A percentile compares a stretch with the other conserved stretches of the same genome.
Evolutionary conservation across 768 basidiomycete genomes (phyloP).

Genomic region (Polyporus arcularius): DNA sequence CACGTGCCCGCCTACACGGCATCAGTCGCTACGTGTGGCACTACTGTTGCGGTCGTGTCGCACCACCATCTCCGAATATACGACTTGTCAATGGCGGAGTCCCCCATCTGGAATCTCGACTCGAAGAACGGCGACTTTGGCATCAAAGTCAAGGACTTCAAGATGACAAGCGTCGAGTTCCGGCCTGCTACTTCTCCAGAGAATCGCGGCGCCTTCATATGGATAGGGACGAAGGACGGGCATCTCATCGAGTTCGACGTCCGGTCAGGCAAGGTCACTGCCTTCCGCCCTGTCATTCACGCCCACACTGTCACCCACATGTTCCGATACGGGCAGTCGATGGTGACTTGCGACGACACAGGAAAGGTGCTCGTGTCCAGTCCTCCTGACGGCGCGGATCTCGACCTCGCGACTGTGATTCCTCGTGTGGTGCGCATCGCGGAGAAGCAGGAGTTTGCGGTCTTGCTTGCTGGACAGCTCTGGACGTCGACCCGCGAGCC

Average conservation of each 20-base stretch:
- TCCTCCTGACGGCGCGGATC: slow-evolving; percentile 35
- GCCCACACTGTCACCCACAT: slow-evolving; percentile 68
- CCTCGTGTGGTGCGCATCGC: slow-evolving; percentile 67
- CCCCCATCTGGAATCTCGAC: slow-evolving; percentile 53
- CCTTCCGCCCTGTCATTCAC: slow-evolving; percentile 64
- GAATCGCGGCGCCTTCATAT: slow-evolving; percentile 65
- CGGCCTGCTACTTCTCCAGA: slow-evolving; percentile 47
- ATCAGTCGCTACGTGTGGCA: slow-evolving; percentile 56
- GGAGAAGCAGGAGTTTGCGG: slow-evolving; percentile 82
- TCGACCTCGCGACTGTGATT: slow-evolving; percentile 43
- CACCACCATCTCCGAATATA: slow-evolving; percentile 64
- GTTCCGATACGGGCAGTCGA: slow-evolving; percentile 65
- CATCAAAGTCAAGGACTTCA: slow-evolving; percentile 58
- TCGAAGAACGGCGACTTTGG: slow-evolving; percentile 57
- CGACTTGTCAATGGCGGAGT: slow-evolving; percentile 51
- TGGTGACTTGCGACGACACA: slow-evolving; percentile 83
- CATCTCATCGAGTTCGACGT: slow-evolving; percentile 83
- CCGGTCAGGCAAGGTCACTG: slow-evolving; percentile 54
- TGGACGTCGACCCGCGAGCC: slow-evolving; percentile 78
- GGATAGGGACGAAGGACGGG: slow-evolving; percentile 92
- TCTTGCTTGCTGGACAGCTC: slow-evolving; percentile 70
- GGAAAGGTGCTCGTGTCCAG: slow-evolving; percentile 83
- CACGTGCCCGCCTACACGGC: slow-evolving; percentile 57
- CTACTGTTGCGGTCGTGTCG: slow-evolving; percentile 57
- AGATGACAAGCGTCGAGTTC: slow-evolving; percentile 80